phyloP scores from a whole-genome alignment of 305 asterid genomes.

The Solanum hybrid region DNA sequence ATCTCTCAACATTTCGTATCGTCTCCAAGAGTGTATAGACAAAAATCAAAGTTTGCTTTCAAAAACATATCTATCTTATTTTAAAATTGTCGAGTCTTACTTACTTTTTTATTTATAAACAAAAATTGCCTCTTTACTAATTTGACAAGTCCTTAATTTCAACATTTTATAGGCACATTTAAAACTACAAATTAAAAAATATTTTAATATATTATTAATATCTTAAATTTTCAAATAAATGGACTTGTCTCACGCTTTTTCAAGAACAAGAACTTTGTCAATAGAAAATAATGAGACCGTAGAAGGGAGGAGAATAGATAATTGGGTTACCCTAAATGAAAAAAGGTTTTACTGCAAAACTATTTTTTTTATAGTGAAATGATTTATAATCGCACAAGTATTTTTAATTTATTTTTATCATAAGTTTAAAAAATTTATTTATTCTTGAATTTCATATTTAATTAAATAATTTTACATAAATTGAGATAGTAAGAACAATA shows the following conservation, averaged over 20 bases:
- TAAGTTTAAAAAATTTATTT: too few species aligned
- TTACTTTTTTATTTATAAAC: too few species aligned
- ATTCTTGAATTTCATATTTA: too few species aligned
- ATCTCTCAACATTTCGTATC: neutral
- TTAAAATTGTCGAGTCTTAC: neutral
- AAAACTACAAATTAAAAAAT: neutral
- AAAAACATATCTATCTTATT: too few species aligned
- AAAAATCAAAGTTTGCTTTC: neutral
- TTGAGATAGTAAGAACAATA: too few species aligned
- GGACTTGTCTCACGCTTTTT: neutral
- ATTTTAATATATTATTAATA: too few species aligned
- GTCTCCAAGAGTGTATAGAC: neutral
- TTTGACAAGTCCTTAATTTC: neutral
- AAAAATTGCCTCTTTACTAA: neutral
- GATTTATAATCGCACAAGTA: neutral
- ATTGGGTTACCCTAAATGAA: neutral
- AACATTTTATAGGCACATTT: neutral
- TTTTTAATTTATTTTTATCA: neutral
- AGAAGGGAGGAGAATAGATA: neutral
- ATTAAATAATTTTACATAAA: too few species aligned
- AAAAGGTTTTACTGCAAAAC: neutral
- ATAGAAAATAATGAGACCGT: neutral
- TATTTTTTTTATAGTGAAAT: too few species aligned
- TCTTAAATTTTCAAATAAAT: neutral
- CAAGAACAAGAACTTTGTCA: neutral